Evolutionary conservation across 768 basidiomycete genomes (phyloP).

Genomic region (Hydnum rufescens): DNA sequence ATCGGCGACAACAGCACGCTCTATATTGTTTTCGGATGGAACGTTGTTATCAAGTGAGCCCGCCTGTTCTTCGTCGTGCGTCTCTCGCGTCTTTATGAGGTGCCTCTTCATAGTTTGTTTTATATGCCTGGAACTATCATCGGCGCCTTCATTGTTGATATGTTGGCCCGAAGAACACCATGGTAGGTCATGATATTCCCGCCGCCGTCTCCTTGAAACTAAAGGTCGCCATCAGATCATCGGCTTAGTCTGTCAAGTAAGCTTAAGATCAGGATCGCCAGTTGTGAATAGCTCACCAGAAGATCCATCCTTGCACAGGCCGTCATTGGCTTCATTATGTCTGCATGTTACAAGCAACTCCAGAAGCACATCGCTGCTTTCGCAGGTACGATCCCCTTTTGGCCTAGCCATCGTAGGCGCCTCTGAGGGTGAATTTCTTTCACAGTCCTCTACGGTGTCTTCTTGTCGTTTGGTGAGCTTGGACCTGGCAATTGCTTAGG

Average conservation of each 20-base stretch:
- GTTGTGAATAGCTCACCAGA: too few species aligned
- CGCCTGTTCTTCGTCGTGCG: background rate
- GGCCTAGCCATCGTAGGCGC: background rate
- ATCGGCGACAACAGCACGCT: slow-evolving; percentile 34
- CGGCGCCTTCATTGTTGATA: slow-evolving; percentile 21
- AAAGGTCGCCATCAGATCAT: background rate
- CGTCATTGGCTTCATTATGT: slow-evolving; percentile 74
- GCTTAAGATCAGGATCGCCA: too few species aligned
- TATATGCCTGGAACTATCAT: slow-evolving; percentile 37
- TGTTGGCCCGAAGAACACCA: slow-evolving; percentile 14
- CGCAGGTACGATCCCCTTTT: too few species aligned
- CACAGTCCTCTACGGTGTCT: slow-evolving; percentile 83
- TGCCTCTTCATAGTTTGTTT: slow-evolving; percentile 26
- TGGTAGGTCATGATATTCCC: slow-evolving; percentile 7
- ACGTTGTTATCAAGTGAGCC: slow-evolving; percentile 59
- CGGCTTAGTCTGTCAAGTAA: background rate
- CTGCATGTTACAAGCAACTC: slow-evolving; percentile 51
- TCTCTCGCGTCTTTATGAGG: slow-evolving; percentile 11
- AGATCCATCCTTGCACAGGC: slow-evolving; percentile 51
- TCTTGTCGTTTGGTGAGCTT: slow-evolving; percentile 70
- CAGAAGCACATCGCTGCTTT: slow-evolving; percentile 50
- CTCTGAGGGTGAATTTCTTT: too few species aligned
- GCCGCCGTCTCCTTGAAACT: background rate
- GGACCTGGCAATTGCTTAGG: slow-evolving; percentile 76
- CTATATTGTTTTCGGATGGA: slow-evolving; percentile 60